phyloP scores from a whole-genome alignment of 768 basidiomycete genomes.

The Serendipita sp. region DNA sequence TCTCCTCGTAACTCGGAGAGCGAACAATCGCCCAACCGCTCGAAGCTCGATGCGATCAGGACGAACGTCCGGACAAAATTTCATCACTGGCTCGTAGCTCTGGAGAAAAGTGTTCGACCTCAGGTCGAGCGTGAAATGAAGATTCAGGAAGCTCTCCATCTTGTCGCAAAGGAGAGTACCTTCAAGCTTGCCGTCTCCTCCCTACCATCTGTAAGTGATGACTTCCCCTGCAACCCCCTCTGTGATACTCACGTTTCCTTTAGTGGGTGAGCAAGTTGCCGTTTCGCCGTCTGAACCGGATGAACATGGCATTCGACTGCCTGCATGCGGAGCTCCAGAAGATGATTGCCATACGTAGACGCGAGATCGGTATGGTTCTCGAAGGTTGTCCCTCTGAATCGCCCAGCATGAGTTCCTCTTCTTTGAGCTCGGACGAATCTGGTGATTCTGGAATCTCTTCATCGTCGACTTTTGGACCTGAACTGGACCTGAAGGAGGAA shows the following conservation, averaged over 20 bases:
- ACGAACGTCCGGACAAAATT: no score
- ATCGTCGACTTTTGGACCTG: background rate
- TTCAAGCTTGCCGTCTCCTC: constrained; percentile 3
- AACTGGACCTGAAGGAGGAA: background rate
- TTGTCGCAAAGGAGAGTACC: constrained; percentile 4
- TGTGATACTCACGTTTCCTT: background rate
- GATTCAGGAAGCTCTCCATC: background rate
- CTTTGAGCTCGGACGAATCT: background rate
- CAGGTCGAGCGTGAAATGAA: background rate
- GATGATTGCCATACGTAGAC: background rate
- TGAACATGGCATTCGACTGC: constrained; percentile 4
- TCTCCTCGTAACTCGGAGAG: no score
- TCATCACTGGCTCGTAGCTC: no score
- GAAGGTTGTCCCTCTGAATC: background rate
- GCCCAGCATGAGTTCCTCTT: background rate
- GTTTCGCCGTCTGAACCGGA: background rate
- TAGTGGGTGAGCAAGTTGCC: background rate
- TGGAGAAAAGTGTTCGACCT: no score
- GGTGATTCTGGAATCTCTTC: background rate
- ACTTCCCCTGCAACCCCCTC: background rate
- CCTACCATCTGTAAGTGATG: background rate
- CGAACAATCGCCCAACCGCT: no score
- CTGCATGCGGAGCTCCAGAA: background rate
- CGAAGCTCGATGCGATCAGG: no score
- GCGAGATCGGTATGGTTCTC: background rate